Evolutionary conservation across 164 flowering plant genomes (phyloP).

Genomic region (Paratinospora sagittata): DNA sequence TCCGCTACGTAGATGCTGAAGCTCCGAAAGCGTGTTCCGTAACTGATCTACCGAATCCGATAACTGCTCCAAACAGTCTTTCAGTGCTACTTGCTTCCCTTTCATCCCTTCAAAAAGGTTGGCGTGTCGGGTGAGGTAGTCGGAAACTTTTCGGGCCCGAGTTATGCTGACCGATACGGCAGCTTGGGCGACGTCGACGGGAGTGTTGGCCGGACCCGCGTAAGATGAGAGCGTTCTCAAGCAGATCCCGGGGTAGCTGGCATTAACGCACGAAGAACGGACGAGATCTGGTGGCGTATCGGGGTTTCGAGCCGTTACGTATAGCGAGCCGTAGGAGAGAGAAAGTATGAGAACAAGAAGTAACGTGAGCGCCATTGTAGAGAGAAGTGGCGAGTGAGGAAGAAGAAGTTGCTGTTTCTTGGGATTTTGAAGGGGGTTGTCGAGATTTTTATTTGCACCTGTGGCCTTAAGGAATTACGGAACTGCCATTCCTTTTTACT

Average conservation of each 20-base stretch:
- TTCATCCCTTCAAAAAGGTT: neutral
- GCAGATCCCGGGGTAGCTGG: conserved; percentile 63
- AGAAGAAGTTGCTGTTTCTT: too few species aligned
- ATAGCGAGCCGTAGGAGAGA: conserved; percentile 9
- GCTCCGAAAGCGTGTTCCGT: conserved; percentile 38
- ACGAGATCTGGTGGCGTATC: conserved; percentile 29
- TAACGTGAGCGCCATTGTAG: neutral
- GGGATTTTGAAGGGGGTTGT: too few species aligned
- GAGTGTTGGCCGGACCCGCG: conserved; percentile 41
- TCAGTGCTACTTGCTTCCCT: conserved; percentile 37
- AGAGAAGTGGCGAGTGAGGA: neutral
- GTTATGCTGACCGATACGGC: conserved; percentile 56
- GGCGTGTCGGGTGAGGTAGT: conserved; percentile 22
- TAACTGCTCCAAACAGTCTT: conserved; percentile 61
- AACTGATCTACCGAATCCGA: conserved; percentile 56
- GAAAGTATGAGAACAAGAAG: conserved; percentile 9
- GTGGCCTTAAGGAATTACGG: too few species aligned
- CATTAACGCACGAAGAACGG: conserved; percentile 48
- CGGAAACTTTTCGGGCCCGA: conserved; percentile 31
- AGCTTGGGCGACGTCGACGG: conserved; percentile 56
- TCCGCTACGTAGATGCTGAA: conserved; percentile 33
- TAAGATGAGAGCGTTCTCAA: conserved; percentile 51
- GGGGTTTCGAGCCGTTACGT: conserved; percentile 9
- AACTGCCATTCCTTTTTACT: neutral
- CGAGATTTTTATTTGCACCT: too few species aligned